Evolutionary conservation across 106 monocot genomes (phyloP).

Genomic region (Dioscorea zingiberensis): DNA sequence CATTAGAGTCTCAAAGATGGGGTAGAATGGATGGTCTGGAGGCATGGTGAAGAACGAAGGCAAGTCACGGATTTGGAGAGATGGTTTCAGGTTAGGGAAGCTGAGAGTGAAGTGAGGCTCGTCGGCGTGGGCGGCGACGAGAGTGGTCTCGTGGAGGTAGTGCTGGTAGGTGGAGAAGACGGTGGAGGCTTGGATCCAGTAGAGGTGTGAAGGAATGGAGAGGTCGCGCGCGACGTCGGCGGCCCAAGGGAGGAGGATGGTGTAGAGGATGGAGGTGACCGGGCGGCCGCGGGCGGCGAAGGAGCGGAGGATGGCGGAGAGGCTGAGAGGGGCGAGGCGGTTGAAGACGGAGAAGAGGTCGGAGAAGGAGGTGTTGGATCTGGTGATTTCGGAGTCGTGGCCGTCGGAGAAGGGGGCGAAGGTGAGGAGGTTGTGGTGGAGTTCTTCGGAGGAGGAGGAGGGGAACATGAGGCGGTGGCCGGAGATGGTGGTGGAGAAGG

Average conservation of each 20-base stretch:
- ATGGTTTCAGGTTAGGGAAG: conserved; percentile 7
- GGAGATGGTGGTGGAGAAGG: conserved; percentile 26
- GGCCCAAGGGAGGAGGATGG: conserved; percentile 20
- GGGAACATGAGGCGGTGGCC: conserved; percentile 25
- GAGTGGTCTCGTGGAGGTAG: conserved; percentile 24
- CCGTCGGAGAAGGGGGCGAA: conserved; percentile 62
- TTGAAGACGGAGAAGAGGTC: conserved; percentile 4
- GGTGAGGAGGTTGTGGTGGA: conserved; percentile 20
- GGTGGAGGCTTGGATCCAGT: conserved; percentile 37
- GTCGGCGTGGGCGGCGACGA: conserved; percentile 1
- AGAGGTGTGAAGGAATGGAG: conserved; percentile 9
- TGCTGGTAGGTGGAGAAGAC: conserved; percentile 32
- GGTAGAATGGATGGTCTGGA: no score
- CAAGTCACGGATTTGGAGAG: conserved; percentile 15
- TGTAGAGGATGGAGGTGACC: conserved; percentile 24
- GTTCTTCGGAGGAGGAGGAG: conserved; percentile 5
- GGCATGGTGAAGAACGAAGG: conserved; percentile 14
- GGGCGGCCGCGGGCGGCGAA: conserved; percentile 10
- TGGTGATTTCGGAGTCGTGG: conserved; percentile 31
- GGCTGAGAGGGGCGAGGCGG: conserved; percentile 1
- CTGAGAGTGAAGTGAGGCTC: conserved; percentile 9
- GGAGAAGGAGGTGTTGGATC: not conserved
- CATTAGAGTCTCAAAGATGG: no score
- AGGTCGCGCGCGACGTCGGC: conserved; percentile 16
- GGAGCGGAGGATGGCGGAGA: not conserved